phyloP scores from a whole-genome alignment of 331 rosid genomes.

The Rhamnella rubrinervis region DNA sequence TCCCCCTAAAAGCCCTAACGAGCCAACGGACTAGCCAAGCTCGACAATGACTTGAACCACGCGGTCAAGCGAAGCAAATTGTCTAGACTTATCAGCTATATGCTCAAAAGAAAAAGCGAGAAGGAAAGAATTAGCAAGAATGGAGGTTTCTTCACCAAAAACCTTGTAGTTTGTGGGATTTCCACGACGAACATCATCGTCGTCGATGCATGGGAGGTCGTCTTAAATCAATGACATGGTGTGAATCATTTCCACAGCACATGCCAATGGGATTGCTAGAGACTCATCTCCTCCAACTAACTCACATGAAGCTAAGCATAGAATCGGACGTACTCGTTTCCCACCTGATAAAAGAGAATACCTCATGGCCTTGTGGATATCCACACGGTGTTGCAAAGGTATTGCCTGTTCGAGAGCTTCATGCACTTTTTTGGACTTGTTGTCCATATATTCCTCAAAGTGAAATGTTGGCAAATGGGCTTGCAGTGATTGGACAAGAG shows the following conservation, averaged over 20 bases:
- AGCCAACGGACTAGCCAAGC: no score
- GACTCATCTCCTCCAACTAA: constrained; percentile 41
- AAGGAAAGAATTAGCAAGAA: no score
- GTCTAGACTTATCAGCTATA: no score
- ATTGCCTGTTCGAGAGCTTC: constrained; percentile 33
- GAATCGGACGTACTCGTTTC: constrained; percentile 31
- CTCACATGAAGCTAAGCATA: constrained; percentile 38
- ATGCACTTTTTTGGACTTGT: constrained; percentile 23
- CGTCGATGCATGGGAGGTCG: no score
- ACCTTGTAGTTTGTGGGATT: no score
- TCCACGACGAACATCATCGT: no score
- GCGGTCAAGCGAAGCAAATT: no score
- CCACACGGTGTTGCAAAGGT: constrained; percentile 28
- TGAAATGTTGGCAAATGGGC: constrained; percentile 7
- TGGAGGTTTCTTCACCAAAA: no score
- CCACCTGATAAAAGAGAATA: constrained; percentile 25
- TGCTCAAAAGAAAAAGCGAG: no score
- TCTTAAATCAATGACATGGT: no score
- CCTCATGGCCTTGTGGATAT: constrained; percentile 38
- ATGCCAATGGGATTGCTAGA: constrained; percentile 29
- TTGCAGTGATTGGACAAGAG: constrained; percentile 2
- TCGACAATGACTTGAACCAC: no score
- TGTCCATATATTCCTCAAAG: constrained; percentile 30
- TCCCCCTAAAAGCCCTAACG: no score
- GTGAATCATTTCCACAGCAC: constrained; percentile 44